Base-by-base conservation (phyloP, 805 yeast species). In the Teunomyces pallodes region DNA sequence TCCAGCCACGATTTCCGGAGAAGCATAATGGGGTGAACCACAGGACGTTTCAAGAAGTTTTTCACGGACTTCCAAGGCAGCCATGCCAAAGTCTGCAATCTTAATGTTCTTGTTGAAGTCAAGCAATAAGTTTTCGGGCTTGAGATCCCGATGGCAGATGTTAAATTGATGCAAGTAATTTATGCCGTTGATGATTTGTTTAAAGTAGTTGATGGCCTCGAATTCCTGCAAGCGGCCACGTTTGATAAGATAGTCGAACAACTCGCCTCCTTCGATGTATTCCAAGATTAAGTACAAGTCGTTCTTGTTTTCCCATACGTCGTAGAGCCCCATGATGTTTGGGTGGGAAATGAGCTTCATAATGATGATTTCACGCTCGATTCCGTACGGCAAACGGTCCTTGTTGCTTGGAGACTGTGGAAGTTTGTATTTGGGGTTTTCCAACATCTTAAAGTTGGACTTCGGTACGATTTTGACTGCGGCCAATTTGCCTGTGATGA, bases 1-100 rank as follows among this genome's bases (percentile, higher is more conserved):
- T 32, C 99, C 99, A 9, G 96, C 87, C 9, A 94, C 97, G 56
- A 94, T 92, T 66, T 94, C 99, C 0, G 99, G 99, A 8, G 97
- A 89, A 1, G 98, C 99, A 67, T 94, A 94, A 66, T 94, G 99
- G 7, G 99, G 99, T 13, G 97, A 90, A 1, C 99, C 99, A 69
- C 99, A 94, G 14, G 95, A 85, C 3, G 99, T 94, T 65, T 92
- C 97, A 49, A 94, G 74, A 60, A 92, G 70, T 57, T 86, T 82
- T 55, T 84, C 92, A 46, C 80, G 80, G 28, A 89, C 81, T 65
- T 94, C 98, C 41, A 94, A 72, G 5, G 99, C 98, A 13, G 99
- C 99, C 99, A 94, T 94, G 30, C 99, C 99, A 65, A 94, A 94
- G 69, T 94, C 99, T 8, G 99, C 99, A 55, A 94, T 90, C 66